A percentile compares a stretch with the other conserved stretches of the same genome.
These are phyloP conservation scores for Avena eriantha DNA, from an alignment of 176 grass and related monocot genomes.

Conservation along the genomic window DNA sequence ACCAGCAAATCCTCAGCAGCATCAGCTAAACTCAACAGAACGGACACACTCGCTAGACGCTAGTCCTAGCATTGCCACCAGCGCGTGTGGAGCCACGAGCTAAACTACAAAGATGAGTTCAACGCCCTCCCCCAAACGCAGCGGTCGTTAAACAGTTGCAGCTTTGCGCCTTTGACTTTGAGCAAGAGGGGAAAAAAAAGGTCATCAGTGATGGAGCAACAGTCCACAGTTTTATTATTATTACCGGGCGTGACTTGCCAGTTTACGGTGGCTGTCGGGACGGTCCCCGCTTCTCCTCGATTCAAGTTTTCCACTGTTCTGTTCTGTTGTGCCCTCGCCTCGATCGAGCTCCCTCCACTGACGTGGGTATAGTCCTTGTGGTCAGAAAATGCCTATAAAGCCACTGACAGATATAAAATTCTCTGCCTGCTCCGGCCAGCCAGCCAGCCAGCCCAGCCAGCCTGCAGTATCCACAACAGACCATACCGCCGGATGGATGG, in stretches of 20 bases:
- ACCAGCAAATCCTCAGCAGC: background rate
- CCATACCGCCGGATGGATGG: too few relatives aligned
- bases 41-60: too few relatives aligned
- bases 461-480: too few relatives aligned
- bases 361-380: background rate
- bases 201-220: background rate
- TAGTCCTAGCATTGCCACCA: too few relatives aligned
- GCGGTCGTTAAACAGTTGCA: background rate
- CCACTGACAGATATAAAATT: slow-evolving; percentile 20
- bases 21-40: background rate
- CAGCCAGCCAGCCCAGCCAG: too few relatives aligned
- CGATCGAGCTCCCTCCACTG: background rate
- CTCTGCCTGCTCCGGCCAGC: background rate
- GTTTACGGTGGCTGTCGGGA: background rate
- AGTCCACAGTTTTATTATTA: slow-evolving; percentile 24
- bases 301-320: slow-evolving; percentile 10
- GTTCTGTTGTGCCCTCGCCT: background rate
- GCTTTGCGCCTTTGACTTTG: background rate
- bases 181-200: too few relatives aligned
- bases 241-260: background rate
- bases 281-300: background rate
- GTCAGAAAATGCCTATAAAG: background rate
- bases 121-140: background rate
- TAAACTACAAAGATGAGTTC: background rate
- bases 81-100: background rate